Percentiles rank a stretch among this genome's conserved stretches.
Conservation (phyloP, 352 stramenopile species). For the Blastocystis sp. region DNA sequence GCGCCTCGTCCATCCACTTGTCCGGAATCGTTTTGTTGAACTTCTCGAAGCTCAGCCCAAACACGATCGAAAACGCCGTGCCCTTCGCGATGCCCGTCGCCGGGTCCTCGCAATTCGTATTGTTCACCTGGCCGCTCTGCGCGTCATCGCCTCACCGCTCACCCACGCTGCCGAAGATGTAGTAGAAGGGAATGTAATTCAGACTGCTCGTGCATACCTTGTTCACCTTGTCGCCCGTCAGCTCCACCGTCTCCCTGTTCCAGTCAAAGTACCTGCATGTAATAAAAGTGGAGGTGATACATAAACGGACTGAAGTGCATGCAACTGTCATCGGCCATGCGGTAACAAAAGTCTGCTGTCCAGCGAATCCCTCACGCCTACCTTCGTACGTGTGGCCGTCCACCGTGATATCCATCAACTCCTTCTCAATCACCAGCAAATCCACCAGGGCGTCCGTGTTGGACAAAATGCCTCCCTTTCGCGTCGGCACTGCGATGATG, state of each 20-base stretch:
- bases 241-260: background rate
- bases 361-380: background rate
- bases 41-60: background rate
- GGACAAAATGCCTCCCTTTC: background rate
- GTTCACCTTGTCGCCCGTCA: slow-evolving; percentile 13
- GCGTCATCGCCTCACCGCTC: background rate
- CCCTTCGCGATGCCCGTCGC: background rate
- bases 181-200: slow-evolving; percentile 45
- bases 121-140: background rate
- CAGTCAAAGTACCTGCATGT: slow-evolving; percentile 25
- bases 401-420: background rate
- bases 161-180: background rate
- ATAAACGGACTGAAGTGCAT: slow-evolving; percentile 41
- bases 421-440: slow-evolving; percentile 6
- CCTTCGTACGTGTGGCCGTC: background rate
- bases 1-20: background rate
- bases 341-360: background rate
- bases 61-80: background rate
- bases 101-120: background rate
- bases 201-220: background rate
- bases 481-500: slow-evolving; percentile 13
- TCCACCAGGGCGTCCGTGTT: slow-evolving; percentile 14
- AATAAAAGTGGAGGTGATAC: background rate
- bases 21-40: slow-evolving; percentile 26
- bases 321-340: background rate